These are phyloP conservation scores for Serendipita sp. DNA, from an alignment of 1,284 basidiomycete genomes.

Conservation along the genomic window DNA sequence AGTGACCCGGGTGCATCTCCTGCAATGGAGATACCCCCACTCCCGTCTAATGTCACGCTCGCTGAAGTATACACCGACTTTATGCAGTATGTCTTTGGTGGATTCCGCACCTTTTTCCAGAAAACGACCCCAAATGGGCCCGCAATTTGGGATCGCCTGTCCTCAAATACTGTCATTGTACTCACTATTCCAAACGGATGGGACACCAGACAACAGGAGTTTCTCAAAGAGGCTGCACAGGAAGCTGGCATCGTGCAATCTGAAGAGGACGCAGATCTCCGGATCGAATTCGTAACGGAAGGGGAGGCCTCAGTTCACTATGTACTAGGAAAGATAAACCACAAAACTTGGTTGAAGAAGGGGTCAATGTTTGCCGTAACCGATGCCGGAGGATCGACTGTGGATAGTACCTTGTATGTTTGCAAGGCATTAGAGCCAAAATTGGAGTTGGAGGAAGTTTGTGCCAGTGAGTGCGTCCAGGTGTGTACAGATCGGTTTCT, in stretches of 20 bases:
- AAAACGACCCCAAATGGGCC: neutral
- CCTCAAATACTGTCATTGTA: neutral
- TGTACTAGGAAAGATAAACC: slow-evolving; percentile 11
- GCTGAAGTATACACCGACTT: neutral
- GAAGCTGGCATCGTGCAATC: neutral
- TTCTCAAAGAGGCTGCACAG: neutral
- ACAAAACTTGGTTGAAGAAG: neutral
- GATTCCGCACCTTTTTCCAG: neutral
- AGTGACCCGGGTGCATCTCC: neutral
- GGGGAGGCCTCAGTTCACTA: slow-evolving; percentile 15
- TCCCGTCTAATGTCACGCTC: neutral
- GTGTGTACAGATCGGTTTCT: neutral
- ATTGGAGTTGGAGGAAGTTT: neutral
- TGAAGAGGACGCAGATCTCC: neutral
- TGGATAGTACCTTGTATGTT: slow-evolving; percentile 13
- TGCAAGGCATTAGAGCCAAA: neutral
- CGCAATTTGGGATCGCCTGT: neutral
- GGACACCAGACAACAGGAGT: neutral
- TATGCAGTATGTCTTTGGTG: neutral
- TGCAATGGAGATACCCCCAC: neutral
- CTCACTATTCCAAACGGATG: neutral
- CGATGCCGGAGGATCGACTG: slow-evolving; percentile 13
- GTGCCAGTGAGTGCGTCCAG: neutral
- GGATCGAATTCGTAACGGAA: slow-evolving; percentile 12
- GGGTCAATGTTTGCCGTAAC: slow-evolving; percentile 11